Percentiles rank a stretch among this genome's conserved stretches.
Conservation (phyloP, 2,329 filamentous ascomycete genomes). For the Geosmithia putterillii region DNA sequence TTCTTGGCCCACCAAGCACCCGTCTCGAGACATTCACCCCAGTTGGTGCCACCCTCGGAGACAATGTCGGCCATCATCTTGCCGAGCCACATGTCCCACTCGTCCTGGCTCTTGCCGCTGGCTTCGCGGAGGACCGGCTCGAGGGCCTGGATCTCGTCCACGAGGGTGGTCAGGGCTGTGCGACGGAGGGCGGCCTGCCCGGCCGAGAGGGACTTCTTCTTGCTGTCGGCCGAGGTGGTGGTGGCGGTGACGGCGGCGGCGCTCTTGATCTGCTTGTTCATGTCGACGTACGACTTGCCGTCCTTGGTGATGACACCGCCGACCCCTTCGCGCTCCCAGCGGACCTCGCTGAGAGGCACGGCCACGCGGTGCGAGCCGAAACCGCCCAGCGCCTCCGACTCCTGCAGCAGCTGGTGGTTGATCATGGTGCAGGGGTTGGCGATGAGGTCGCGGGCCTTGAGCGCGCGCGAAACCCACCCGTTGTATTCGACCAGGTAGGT, state of each 20-base stretch:
- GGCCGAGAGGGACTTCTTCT: constrained; percentile 43
- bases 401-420: constrained; percentile 66
- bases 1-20: constrained; percentile 81
- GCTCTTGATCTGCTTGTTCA: constrained; percentile 24
- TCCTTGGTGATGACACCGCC: constrained; percentile 50
- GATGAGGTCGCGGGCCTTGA: constrained; percentile 58
- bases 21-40: constrained; percentile 71
- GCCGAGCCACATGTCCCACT: constrained; percentile 76
- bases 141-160: constrained; percentile 67
- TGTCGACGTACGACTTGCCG: constrained; percentile 47
- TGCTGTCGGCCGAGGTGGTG: constrained; percentile 9
- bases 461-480: constrained; percentile 62
- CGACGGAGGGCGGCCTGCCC: constrained; percentile 63
- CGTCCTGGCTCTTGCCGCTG: constrained; percentile 70
- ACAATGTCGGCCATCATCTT: constrained; percentile 71
- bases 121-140: constrained; percentile 66
- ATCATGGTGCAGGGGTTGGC: constrained; percentile 70
- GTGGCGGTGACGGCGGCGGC: constrained; percentile 6
- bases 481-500: constrained; percentile 76
- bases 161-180: constrained; percentile 68
- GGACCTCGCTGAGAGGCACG: constrained; percentile 73
- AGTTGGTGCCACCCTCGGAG: constrained; percentile 60
- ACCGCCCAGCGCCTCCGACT: constrained; percentile 58
- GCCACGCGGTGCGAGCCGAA: constrained; percentile 66
- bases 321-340: constrained; percentile 73